Evolutionary conservation across 1,284 basidiomycete species (phyloP).

Genomic region (Blastosporella zonata): DNA sequence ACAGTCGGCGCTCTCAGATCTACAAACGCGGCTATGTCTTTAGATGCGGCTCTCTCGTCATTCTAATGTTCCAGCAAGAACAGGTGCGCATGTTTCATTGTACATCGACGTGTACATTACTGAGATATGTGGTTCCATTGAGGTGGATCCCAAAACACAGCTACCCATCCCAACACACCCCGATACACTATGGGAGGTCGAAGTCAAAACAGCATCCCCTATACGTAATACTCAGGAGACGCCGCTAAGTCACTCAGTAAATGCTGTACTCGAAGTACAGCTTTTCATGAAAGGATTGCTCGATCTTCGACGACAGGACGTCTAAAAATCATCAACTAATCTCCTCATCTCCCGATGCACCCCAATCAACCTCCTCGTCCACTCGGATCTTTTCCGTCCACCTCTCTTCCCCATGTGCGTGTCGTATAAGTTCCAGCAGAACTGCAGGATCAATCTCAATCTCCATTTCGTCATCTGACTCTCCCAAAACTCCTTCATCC

Average conservation of each 20-base stretch:
- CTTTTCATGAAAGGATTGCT: conserved; percentile 75
- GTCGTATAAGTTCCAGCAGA: conserved; percentile 49
- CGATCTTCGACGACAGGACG: conserved; percentile 65
- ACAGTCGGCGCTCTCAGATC: conserved; percentile 66
- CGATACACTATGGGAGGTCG: conserved; percentile 79
- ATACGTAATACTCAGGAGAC: conserved; percentile 70
- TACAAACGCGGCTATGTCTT: conserved; percentile 78
- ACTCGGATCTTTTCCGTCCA: conserved; percentile 32
- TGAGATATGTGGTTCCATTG: conserved; percentile 23
- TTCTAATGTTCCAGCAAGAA: conserved; percentile 82
- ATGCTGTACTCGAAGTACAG: conserved; percentile 75
- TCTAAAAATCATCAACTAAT: conserved; percentile 32
- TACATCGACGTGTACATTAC: conserved; percentile 2
- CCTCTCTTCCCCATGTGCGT: conserved; percentile 36
- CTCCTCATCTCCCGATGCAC: conserved; percentile 48
- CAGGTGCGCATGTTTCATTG: conserved; percentile 43
- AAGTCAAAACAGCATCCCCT: conserved; percentile 76
- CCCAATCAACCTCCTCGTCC: conserved; percentile 63
- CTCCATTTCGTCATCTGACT: conserved; percentile 28
- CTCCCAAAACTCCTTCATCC: conserved; percentile 29
- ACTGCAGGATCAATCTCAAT: conserved; percentile 44
- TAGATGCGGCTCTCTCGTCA: conserved; percentile 60
- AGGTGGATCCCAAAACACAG: conserved; percentile 67
- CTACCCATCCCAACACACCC: conserved; percentile 68
- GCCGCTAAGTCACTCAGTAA: conserved; percentile 57